These are phyloP conservation scores for Tulasnella sp. DNA, from an alignment of 768 basidiomycete genomes.

Conservation along the genomic window DNA sequence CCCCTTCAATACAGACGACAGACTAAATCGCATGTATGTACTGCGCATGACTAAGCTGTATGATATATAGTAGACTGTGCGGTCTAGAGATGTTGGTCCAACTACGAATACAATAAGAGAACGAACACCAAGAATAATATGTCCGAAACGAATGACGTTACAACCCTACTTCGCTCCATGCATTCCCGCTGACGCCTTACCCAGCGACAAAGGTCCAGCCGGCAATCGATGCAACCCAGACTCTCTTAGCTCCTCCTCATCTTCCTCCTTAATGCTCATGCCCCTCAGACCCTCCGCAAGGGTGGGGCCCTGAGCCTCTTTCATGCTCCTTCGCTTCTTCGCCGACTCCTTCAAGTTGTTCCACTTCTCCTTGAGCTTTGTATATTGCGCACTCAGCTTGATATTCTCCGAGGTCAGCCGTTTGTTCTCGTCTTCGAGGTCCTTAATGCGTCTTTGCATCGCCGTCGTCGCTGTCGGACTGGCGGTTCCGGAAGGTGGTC, in stretches of 20 bases:
- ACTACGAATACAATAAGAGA: neutral
- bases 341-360: constrained; percentile 86
- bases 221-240: neutral
- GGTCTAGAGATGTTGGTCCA: neutral
- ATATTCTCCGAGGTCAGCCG: constrained; percentile 66
- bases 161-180: neutral
- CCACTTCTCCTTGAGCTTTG: constrained; percentile 81
- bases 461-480: constrained; percentile 28
- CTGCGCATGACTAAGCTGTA: too few species aligned
- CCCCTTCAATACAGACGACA: too few species aligned
- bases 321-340: constrained; percentile 77
- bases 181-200: neutral
- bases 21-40: too few species aligned
- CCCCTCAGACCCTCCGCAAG: constrained; percentile 49
- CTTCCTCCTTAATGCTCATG: constrained; percentile 60
- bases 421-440: constrained; percentile 76
- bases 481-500: neutral
- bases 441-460: constrained; percentile 47
- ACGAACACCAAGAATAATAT: neutral
- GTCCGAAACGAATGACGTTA: neutral
- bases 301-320: constrained; percentile 53
- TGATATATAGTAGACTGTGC: too few species aligned
- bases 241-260: constrained; percentile 49
- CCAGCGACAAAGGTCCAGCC: neutral
- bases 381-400: constrained; percentile 83